These are phyloP conservation scores for Populus tremula DNA, from an alignment of 345 rosid genomes.

Conservation along the genomic window DNA sequence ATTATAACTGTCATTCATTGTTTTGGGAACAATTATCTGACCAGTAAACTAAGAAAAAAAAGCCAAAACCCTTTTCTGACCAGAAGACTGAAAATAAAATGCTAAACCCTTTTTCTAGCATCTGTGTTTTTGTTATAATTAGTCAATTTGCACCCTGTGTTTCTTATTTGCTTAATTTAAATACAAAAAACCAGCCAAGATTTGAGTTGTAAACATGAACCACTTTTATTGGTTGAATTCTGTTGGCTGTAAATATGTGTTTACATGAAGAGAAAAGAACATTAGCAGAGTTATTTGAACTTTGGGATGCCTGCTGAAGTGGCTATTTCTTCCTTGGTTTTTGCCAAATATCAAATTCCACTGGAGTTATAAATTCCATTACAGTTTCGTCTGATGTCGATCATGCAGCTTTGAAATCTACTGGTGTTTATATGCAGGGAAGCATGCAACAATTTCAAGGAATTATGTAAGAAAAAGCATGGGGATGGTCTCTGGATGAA, in stretches of 20 bases:
- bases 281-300: neutral
- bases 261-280: neutral
- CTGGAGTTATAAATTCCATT: neutral
- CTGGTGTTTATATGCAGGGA: conserved; percentile 40
- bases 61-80: neutral
- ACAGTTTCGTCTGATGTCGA: neutral
- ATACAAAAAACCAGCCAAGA: neutral
- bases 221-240: neutral
- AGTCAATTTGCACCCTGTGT: neutral
- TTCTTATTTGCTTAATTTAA: neutral
- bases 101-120: neutral
- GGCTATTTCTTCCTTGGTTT: neutral
- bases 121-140: neutral
- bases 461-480: conserved; percentile 67
- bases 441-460: conserved; percentile 72
- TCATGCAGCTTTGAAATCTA: conserved; percentile 5
- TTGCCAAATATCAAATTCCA: neutral
- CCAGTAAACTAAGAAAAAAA: neutral
- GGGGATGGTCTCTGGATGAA: conserved; percentile 80
- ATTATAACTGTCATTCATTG: neutral
- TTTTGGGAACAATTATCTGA: neutral
- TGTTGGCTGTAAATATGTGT: neutral
- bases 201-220: neutral
- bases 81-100: neutral
- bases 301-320: neutral